Percentiles rank a stretch among this genome's conserved stretches.
These are phyloP conservation scores for Domatiomyces catenatus DNA, from an alignment of 2,329 filamentous ascomycete genomes.

Conservation along the genomic window DNA sequence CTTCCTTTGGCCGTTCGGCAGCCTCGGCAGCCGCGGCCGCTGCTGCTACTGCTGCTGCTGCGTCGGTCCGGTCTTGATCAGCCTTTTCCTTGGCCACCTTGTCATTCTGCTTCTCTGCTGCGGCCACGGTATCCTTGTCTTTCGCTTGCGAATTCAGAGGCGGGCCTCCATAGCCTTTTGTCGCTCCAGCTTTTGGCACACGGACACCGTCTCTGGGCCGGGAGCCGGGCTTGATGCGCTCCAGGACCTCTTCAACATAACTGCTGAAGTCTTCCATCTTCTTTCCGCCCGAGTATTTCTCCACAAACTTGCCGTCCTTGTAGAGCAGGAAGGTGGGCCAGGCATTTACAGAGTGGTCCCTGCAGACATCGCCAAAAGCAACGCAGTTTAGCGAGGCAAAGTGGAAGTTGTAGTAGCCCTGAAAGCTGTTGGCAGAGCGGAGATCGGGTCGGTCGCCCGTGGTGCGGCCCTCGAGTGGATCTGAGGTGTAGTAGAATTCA, in stretches of 20 bases:
- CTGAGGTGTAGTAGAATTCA: constrained; percentile 83
- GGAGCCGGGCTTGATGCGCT: constrained; percentile 65
- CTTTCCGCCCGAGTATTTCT: constrained; percentile 51
- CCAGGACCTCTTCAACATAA: constrained; percentile 61
- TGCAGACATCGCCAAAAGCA: constrained; percentile 65
- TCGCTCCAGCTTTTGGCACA: constrained; percentile 56
- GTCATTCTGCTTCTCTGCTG: constrained; percentile 29
- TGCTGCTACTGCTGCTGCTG: neutral
- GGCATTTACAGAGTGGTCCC: constrained; percentile 46
- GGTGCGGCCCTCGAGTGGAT: constrained; percentile 43
- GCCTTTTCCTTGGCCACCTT: constrained; percentile 19
- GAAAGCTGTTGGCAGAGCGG: constrained; percentile 49
- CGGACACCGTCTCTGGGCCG: constrained; percentile 51
- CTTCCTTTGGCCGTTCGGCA: neutral
- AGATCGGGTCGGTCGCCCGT: constrained; percentile 33
- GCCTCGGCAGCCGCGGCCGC: neutral
- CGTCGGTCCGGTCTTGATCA: neutral
- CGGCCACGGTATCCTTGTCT: constrained; percentile 28
- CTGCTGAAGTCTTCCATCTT: constrained; percentile 50
- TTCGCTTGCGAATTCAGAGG: constrained; percentile 27
- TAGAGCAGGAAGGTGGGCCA: constrained; percentile 70
- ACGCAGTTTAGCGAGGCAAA: constrained; percentile 79
- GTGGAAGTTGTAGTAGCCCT: constrained; percentile 72
- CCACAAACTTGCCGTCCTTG: constrained; percentile 56
- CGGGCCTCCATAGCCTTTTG: constrained; percentile 29